Base-by-base conservation (phyloP, 352 stramenopile species). In the Pythium sukuiense region DNA sequence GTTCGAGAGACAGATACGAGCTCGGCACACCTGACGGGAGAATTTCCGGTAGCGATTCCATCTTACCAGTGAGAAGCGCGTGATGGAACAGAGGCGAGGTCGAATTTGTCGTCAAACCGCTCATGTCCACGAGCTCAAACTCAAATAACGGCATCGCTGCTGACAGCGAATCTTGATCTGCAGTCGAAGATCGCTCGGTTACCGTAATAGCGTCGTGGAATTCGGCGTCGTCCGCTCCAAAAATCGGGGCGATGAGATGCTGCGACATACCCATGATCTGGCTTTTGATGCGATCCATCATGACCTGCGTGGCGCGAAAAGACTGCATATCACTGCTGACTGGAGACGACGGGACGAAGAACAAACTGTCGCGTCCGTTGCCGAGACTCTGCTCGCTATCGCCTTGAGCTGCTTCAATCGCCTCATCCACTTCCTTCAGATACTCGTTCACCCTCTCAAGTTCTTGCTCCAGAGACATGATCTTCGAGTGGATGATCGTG, bases 101-200 rank as follows among this genome's bases (percentile, higher is more conserved):
- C 3, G 77, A 81, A 60, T 80, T 76, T 26, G 81, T 76, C 27
- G 87, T 91, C 13, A 73, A 77, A 18, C 86, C 85, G 49, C 81
- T 93, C 32, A 96, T 69, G 72, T 94, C 86, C 52, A 93, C 80
- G 9, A 96, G 55, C 55, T 96, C 88, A 68, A 96, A 95, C 58
- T 94, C 82, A 54, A 96, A 93, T 39, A 93, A 62, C 0, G 84
- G 77, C 49, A 81, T 63, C 7, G 77, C 83, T 7, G 79, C 87
- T 11, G 70, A 81, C 8, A 83, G 84, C 74, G 89, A 81, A 59
- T 89, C 83, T 56, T 73, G 71, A 58, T 83, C 71, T 29, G 65
- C 61, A 59, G 32, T 65, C 67, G 74, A 63, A 39, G 69, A 72
- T 11, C 63, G 58, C 41, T 82, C 75, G 3, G 71, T 73, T 6